phyloP scores from a whole-genome alignment of 1,139 yeast genomes.

The Nakaseomyces uthaithaninus region DNA sequence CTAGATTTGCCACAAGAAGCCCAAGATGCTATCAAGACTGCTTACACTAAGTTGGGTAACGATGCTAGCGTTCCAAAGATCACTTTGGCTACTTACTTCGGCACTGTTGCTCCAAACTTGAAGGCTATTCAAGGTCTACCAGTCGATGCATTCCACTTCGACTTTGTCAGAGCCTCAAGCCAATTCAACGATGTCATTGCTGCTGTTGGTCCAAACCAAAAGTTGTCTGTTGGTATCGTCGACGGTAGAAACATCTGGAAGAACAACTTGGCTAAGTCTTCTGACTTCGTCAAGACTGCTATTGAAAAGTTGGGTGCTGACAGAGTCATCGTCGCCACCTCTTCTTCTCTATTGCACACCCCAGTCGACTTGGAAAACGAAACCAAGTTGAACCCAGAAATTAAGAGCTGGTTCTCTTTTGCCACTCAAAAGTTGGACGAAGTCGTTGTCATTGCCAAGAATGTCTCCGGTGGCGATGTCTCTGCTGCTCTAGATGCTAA shows the following conservation, averaged over 20 bases:
- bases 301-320: slow-evolving; percentile 78
- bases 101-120: slow-evolving; percentile 96
- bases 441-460: slow-evolving; percentile 86
- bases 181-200: slow-evolving; percentile 80
- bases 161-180: slow-evolving; percentile 92
- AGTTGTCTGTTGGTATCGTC: slow-evolving; percentile 90
- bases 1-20: slow-evolving; percentile 83
- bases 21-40: slow-evolving; percentile 78
- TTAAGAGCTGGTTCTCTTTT: slow-evolving; percentile 97
- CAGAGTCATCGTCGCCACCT: slow-evolving; percentile 85
- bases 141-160: slow-evolving; percentile 93
- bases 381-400: slow-evolving; percentile 78
- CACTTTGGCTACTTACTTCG: slow-evolving; percentile 86
- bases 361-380: slow-evolving; percentile 94
- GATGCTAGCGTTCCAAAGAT: slow-evolving; percentile 68
- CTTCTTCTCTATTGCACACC: slow-evolving; percentile 95
- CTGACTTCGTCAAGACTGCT: slow-evolving; percentile 73
- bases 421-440: slow-evolving; percentile 93
- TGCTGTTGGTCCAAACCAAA: slow-evolving; percentile 59
- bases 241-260: slow-evolving; percentile 99
- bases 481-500: slow-evolving; percentile 66
- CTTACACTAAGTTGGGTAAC: slow-evolving; percentile 45
- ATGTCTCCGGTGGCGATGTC: slow-evolving; percentile 73
- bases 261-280: slow-evolving; percentile 83
- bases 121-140: slow-evolving; percentile 81